Evolutionary conservation across 257 asterid genomes (phyloP).

Genomic region (Forsythia suspensa): DNA sequence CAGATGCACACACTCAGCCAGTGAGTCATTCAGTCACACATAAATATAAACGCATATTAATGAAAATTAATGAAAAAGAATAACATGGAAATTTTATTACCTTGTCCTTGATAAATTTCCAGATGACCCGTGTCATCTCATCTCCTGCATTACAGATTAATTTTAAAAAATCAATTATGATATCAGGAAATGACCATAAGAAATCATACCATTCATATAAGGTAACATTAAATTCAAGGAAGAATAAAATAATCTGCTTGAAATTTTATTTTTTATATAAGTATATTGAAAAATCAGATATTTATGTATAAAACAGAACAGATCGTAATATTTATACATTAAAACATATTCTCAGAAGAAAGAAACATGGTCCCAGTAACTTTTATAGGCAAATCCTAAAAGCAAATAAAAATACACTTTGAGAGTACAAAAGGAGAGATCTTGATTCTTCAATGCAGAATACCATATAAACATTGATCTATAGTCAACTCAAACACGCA

Average conservation of each 20-base stretch:
- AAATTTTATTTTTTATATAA: neutral
- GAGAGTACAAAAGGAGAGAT: conserved; percentile 20
- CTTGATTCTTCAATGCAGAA: conserved; percentile 13
- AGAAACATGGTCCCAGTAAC: conserved; percentile 12
- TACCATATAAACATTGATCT: conserved; percentile 12
- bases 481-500: neutral
- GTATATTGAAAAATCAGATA: neutral
- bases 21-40: neutral
- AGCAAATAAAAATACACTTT: neutral
- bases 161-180: neutral
- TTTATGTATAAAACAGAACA: neutral
- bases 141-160: conserved; percentile 62
- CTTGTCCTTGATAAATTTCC: conserved; percentile 94
- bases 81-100: conserved; percentile 33
- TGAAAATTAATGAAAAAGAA: neutral
- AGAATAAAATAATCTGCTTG: neutral
- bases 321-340: neutral
- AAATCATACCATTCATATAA: conserved; percentile 2
- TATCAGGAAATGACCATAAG: neutral
- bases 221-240: neutral
- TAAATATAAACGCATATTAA: neutral
- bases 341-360: conserved; percentile 3
- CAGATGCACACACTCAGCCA: neutral
- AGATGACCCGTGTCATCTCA: conserved; percentile 98
- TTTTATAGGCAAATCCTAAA: conserved; percentile 10